phyloP scores from a whole-genome alignment of 345 rosid genomes.

The Corchorus capsularis region DNA sequence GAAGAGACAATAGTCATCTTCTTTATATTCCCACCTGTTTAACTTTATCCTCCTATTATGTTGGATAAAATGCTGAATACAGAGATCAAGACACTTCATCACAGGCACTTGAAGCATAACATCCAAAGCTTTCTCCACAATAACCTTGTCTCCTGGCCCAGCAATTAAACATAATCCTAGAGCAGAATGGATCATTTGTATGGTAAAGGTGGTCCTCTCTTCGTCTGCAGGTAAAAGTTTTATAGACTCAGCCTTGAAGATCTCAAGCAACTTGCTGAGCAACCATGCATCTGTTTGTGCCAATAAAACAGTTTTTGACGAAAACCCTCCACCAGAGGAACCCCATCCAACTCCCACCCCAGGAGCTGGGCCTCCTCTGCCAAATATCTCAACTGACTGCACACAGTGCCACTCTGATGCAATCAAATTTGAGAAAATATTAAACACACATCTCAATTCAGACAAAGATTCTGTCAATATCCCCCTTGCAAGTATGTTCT shows the following conservation, averaged over 20 bases:
- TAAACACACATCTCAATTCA: conserved; percentile 49
- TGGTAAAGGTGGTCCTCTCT: conserved; percentile 35
- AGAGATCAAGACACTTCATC: conserved; percentile 48
- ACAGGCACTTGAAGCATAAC: conserved; percentile 63
- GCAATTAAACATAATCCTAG: conserved; percentile 58
- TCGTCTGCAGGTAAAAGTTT: conserved; percentile 29
- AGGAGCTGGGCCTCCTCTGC: conserved; percentile 94
- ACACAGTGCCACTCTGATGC: conserved; percentile 58
- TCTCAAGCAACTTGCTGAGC: conserved; percentile 52
- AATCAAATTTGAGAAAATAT: conserved; percentile 47
- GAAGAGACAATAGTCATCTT: conserved; percentile 52
- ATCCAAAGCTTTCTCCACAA: conserved; percentile 61
- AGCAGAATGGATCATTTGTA: conserved; percentile 50
- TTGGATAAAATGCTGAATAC: conserved; percentile 41
- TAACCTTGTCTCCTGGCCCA: conserved; percentile 65
- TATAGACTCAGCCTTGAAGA: conserved; percentile 34
- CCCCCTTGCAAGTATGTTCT: conserved; percentile 60
- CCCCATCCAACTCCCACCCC: conserved; percentile 96
- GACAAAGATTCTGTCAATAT: conserved; percentile 50
- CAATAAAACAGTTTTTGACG: conserved; percentile 65
- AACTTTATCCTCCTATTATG: conserved; percentile 34
- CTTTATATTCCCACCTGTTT: conserved; percentile 46
- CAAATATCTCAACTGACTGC: conserved; percentile 73
- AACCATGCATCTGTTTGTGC: conserved; percentile 71
- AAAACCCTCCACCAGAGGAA: conserved; percentile 85